phyloP scores from a whole-genome alignment of 169 alveolate species.

The Plasmodium falciparum region DNA sequence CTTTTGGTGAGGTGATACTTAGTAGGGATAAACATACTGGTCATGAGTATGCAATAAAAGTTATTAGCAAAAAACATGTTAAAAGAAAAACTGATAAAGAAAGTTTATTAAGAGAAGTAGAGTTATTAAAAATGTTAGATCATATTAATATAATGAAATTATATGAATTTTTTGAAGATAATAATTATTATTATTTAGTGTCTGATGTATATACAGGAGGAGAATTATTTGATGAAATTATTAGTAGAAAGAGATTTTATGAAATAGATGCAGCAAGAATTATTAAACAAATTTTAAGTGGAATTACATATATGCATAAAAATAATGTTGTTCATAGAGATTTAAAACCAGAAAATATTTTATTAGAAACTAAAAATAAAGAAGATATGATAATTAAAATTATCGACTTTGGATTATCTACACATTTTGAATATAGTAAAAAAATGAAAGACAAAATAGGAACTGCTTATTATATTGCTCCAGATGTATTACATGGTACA shows the following conservation, averaged over 20 bases:
- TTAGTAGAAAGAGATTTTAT: conserved; percentile 91
- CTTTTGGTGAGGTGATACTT: conserved; percentile 93
- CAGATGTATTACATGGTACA: conserved; percentile 92
- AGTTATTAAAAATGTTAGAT: conserved; percentile 89
- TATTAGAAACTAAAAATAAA: conserved; percentile 89
- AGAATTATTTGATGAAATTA: conserved; percentile 95
- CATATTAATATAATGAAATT: conserved; percentile 94
- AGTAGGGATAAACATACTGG: conserved; percentile 91
- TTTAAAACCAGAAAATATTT: conserved; percentile 91
- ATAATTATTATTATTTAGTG: conserved; percentile 90
- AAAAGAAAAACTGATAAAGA: conserved; percentile 90
- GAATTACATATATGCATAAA: conserved; percentile 94
- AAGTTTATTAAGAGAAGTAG: conserved; percentile 89
- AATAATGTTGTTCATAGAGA: conserved; percentile 93
- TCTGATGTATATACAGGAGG: conserved; percentile 96
- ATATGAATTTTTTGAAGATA: conserved; percentile 92
- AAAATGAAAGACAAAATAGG: conserved; percentile 95
- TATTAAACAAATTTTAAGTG: conserved; percentile 93
- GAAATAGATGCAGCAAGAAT: conserved; percentile 95
- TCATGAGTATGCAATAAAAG: conserved; percentile 93
- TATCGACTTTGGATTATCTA: conserved; percentile 96
- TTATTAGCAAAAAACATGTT: conserved; percentile 90
- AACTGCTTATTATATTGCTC: conserved; percentile 95
- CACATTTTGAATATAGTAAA: conserved; percentile 90
- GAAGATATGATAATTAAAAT: conserved; percentile 92